Conservation (phyloP, 129 eudicot species). For the Scalesia atractyloides region DNA sequence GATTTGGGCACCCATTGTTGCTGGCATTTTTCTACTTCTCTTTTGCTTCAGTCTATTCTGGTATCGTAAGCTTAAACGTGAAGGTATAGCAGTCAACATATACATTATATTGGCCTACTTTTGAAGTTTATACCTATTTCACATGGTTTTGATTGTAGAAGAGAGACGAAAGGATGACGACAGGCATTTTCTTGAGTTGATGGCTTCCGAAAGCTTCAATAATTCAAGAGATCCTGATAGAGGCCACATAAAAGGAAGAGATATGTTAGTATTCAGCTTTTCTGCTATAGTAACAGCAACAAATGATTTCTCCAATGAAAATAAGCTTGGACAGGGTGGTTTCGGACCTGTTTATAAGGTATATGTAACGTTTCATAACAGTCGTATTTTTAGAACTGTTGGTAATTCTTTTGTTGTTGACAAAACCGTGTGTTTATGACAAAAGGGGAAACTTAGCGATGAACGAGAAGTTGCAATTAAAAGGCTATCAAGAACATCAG, state of each 20-base stretch:
- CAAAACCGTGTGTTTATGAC: background rate
- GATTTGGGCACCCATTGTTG: slow-evolving; percentile 25
- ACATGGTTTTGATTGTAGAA: slow-evolving; percentile 16
- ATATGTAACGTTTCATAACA: too few relatives aligned
- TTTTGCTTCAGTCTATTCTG: slow-evolving; percentile 21
- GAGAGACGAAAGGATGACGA: slow-evolving; percentile 14
- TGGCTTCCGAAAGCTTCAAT: too few relatives aligned
- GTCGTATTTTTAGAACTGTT: too few relatives aligned
- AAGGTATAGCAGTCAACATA: slow-evolving; percentile 23
- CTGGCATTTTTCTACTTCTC: background rate
- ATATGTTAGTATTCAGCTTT: slow-evolving; percentile 19
- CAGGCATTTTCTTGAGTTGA: too few relatives aligned
- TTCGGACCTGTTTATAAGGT: slow-evolving; percentile 38
- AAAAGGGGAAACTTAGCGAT: slow-evolving; percentile 40
- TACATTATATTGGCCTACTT: too few relatives aligned
- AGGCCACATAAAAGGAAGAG: too few relatives aligned
- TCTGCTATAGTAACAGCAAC: background rate
- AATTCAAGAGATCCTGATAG: too few relatives aligned
- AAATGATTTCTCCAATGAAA: slow-evolving; percentile 38
- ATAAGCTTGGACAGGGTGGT: slow-evolving; percentile 51
- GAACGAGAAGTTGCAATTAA: slow-evolving; percentile 45
- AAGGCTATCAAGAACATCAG: slow-evolving; percentile 46
- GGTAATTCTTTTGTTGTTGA: too few relatives aligned
- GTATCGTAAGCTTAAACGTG: slow-evolving; percentile 18
- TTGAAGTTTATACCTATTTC: slow-evolving; percentile 3